Evolutionary conservation across 2,329 filamentous ascomycete species (phyloP).

Genomic region (Colletotrichum orchidophilum): DNA sequence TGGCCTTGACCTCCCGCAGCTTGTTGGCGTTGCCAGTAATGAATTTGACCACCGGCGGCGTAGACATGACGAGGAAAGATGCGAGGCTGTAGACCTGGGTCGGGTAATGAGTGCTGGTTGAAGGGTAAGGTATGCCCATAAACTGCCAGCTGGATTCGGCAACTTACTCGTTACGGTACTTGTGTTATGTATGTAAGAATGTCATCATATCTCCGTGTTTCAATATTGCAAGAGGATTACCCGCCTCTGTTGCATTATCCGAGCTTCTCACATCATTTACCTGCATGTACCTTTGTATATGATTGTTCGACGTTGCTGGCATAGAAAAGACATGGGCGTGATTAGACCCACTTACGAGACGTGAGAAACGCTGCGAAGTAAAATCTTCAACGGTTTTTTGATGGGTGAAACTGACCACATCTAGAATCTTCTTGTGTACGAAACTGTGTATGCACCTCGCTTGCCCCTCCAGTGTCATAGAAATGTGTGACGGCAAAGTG

Average conservation of each 20-base stretch:
- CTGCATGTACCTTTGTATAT: background rate
- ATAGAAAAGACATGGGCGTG: background rate
- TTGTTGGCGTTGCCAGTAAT: slow-evolving; percentile 98
- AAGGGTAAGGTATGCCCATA: background rate
- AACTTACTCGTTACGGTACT: background rate
- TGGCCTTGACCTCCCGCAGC: slow-evolving; percentile 86
- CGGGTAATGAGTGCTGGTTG: background rate
- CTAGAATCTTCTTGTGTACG: background rate
- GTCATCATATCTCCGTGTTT: background rate
- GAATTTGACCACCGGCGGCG: slow-evolving; percentile 74
- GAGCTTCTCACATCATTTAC: background rate
- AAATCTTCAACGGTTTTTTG: background rate
- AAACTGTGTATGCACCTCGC: background rate
- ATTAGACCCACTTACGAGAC: background rate
- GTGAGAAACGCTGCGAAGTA: background rate
- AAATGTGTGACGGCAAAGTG: no score
- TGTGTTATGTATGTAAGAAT: background rate
- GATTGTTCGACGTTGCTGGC: background rate
- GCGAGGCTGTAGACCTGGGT: no score
- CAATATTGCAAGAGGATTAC: background rate
- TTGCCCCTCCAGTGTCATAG: background rate
- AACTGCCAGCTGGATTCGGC: background rate
- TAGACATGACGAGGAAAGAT: slow-evolving; percentile 49
- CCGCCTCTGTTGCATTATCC: background rate
- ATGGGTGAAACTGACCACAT: background rate